A percentile compares a stretch with the other conserved stretches of the same genome.
Evolutionary conservation across 164 flowering plant species (phyloP).

Genomic region (Tetrastigma voinierianum): DNA sequence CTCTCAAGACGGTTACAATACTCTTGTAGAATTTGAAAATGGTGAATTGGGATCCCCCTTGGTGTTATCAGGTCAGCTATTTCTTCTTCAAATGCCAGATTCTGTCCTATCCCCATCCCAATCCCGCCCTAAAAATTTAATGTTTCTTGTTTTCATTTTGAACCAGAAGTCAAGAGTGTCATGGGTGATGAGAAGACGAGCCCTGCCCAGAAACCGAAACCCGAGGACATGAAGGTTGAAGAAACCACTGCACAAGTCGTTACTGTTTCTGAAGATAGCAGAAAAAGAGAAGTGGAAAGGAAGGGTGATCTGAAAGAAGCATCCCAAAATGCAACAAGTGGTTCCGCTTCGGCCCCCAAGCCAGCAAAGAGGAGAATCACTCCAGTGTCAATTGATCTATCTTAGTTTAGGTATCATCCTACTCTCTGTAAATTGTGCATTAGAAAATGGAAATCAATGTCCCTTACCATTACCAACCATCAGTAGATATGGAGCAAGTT

Average conservation of each 20-base stretch:
- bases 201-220: constrained; percentile 16
- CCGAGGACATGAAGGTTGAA: constrained; percentile 21
- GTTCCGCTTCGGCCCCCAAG: constrained; percentile 34
- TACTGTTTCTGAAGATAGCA: constrained; percentile 8
- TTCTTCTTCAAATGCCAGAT: background rate
- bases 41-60: constrained; percentile 78
- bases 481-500: background rate
- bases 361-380: constrained; percentile 83
- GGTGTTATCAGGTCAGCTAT: constrained; percentile 45
- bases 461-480: too few relatives aligned
- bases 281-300: constrained; percentile 15
- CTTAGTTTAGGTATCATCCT: constrained; percentile 1
- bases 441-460: too few relatives aligned
- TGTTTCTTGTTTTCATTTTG: constrained; percentile 8
- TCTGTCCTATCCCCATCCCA: background rate
- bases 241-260: constrained; percentile 4
- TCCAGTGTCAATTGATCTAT: constrained; percentile 71
- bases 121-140: background rate
- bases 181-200: constrained; percentile 23
- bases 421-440: background rate
- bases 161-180: constrained; percentile 26
- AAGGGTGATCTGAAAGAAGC: constrained; percentile 25
- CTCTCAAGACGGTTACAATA: constrained; percentile 94
- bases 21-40: constrained; percentile 73
- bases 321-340: constrained; percentile 18